Evolutionary conservation across 2,329 filamentous ascomycete species (phyloP), one percentile per base, ranked within the genome.

Genomic region (Aspergillus uvarum): DNA sequence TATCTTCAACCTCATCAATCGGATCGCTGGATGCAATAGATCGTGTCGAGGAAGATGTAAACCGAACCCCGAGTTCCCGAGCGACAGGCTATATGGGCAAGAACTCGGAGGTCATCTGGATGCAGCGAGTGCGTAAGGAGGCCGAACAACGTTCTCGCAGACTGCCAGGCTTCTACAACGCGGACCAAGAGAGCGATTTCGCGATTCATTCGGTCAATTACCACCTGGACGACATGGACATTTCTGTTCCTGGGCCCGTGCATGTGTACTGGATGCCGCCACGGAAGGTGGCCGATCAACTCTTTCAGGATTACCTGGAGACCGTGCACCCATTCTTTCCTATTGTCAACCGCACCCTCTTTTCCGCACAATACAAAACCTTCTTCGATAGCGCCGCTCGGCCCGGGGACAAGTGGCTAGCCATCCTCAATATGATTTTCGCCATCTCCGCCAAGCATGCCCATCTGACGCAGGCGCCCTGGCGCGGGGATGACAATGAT

Each of bases 351-450:
- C 72, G 73, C 47, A 66, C 72, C 5, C 75, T 77, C 11, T 80
- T 81, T 56, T 63, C 68, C 5, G 68, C 70, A 16, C 77, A 79
- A 53, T 81, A 78, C 52, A 70, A 68, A 56, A 74, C 70, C 10
- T 78, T 78, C 52, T 77, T 70, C 49, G 74, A 74, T 24, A 71
- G 68, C 19, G 63, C 66, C 24, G 71, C 70, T 32, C 68, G 72
- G 6, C 74, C 74, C 10, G 74, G 74, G 3, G 73, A 75, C 56
- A 77, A 75, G 57, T 79, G 76, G 76, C 68, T 80, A 47, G 77
- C 79, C 16, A 79, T 79, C 24, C 63, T 81, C 59, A 80, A 81
- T 55, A 68, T 80, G 67, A 78, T 81, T 3, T 80, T 81, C 56
- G 79, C 79, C 31, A 79, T 81, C 52, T 70, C 71, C 5, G 74